Conservation (phyloP, 2,329 filamentous ascomycete species). For the Xylariales sp. region DNA sequence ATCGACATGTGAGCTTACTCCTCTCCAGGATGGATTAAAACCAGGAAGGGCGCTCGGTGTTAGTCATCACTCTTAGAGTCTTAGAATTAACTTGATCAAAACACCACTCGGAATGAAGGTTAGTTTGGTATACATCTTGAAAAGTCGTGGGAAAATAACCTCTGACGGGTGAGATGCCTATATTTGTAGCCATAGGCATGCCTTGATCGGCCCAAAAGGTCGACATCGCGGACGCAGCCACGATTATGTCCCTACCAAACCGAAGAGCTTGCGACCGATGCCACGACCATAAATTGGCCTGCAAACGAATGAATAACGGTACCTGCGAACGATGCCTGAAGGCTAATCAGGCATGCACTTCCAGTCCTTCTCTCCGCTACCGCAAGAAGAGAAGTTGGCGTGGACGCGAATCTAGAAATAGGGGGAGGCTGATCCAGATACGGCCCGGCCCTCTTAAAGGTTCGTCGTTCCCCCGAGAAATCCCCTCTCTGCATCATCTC, state of each 20-base stretch:
- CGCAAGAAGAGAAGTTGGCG: slow-evolving; percentile 10
- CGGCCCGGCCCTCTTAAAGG: slow-evolving; percentile 18
- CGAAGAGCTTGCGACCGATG: slow-evolving; percentile 61
- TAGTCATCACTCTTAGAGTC: slow-evolving; percentile 1
- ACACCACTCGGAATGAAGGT: slow-evolving; percentile 1
- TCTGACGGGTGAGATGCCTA: background rate
- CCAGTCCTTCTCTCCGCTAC: slow-evolving; percentile 56
- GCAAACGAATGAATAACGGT: slow-evolving; percentile 56
- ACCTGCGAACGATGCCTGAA: slow-evolving; percentile 58
- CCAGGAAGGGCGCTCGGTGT: background rate
- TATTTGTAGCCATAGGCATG: background rate
- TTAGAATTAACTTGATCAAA: too few relatives aligned
- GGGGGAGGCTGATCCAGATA: slow-evolving; percentile 18
- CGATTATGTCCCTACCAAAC: slow-evolving; percentile 26
- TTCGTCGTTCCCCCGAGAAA: slow-evolving; percentile 9
- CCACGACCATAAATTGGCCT: slow-evolving; percentile 60
- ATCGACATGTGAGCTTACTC: slow-evolving; percentile 5
- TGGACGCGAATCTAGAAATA: background rate
- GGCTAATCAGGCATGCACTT: slow-evolving; percentile 57
- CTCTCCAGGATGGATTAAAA: slow-evolving; percentile 5
- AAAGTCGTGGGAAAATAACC: background rate
- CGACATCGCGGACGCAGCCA: background rate
- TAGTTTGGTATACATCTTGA: background rate
- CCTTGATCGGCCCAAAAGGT: background rate
- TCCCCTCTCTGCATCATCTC: background rate